Evolutionary conservation across 352 stramenopile species (phyloP).

Genomic region (Elongisporangium anandrum): DNA sequence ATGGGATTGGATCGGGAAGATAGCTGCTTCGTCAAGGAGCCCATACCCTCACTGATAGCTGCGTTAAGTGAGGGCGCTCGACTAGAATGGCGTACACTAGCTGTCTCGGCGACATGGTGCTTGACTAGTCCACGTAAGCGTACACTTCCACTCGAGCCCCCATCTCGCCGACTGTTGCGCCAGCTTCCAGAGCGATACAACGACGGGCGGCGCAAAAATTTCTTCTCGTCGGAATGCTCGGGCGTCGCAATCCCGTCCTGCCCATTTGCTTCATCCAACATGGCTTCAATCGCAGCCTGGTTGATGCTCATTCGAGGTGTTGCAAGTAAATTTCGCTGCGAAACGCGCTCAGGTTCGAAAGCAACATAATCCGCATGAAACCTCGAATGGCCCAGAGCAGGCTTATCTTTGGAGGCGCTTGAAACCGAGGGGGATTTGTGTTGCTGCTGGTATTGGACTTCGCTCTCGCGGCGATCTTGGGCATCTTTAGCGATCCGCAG

Average conservation of each 20-base stretch:
- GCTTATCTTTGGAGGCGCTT: not conserved
- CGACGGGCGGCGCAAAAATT: slow-evolving; percentile 24
- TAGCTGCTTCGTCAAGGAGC: not conserved
- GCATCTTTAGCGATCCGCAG: slow-evolving; percentile 38
- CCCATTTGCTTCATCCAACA: slow-evolving; percentile 1
- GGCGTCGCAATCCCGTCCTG: slow-evolving; percentile 20
- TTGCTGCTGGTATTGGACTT: slow-evolving; percentile 20
- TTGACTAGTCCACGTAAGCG: slow-evolving; percentile 30
- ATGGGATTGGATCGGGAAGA: not conserved
- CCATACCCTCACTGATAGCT: not conserved
- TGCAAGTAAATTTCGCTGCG: slow-evolving; percentile 43
- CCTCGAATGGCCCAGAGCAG: not conserved
- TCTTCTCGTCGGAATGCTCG: slow-evolving; percentile 24
- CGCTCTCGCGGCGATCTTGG: slow-evolving; percentile 43
- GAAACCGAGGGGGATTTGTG: not conserved
- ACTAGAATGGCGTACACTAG: slow-evolving; percentile 21
- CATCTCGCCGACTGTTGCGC: slow-evolving; percentile 39
- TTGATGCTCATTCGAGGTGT: not conserved
- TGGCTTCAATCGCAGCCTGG: not conserved
- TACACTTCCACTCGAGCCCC: slow-evolving; percentile 21
- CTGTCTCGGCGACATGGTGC: slow-evolving; percentile 1
- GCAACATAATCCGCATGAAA: slow-evolving; percentile 19
- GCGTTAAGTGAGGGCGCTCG: slow-evolving; percentile 21
- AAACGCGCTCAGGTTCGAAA: slow-evolving; percentile 60
- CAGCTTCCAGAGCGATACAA: slow-evolving; percentile 39